Evolutionary conservation across 257 asterid genomes (phyloP).

Genomic region (Eucommia ulmoides): DNA sequence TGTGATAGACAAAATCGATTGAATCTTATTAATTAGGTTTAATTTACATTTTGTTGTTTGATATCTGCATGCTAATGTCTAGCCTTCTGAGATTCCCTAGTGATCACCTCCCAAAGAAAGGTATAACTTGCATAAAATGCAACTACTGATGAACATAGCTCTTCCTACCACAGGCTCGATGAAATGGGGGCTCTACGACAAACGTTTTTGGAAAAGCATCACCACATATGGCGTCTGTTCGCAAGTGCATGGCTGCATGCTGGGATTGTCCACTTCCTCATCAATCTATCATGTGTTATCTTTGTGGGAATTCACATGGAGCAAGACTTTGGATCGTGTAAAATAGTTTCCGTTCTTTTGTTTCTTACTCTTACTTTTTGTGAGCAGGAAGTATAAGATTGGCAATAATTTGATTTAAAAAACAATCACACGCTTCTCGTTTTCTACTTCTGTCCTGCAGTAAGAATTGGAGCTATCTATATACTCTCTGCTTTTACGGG

Average conservation of each 20-base stretch:
- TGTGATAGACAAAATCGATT: no score
- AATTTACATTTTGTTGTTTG: no score
- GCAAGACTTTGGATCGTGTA: constrained; percentile 90
- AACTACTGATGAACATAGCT: no score
- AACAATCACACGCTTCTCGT: background rate
- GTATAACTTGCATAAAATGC: no score
- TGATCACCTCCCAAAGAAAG: no score
- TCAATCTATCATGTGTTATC: constrained; percentile 45
- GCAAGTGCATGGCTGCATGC: constrained; percentile 77
- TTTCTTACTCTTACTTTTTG: background rate
- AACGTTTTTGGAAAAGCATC: constrained; percentile 32
- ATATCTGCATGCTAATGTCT: no score
- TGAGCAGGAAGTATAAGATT: background rate
- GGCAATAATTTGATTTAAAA: background rate
- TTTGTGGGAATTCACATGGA: constrained; percentile 80
- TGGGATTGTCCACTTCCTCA: constrained; percentile 65
- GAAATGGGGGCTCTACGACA: constrained; percentile 63
- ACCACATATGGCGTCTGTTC: constrained; percentile 68
- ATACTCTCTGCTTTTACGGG: constrained; percentile 64
- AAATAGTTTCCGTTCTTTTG: constrained; percentile 7
- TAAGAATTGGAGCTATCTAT: constrained; percentile 54
- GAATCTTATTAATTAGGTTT: no score
- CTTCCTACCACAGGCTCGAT: constrained; percentile 40
- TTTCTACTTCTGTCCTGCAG: constrained; percentile 22
- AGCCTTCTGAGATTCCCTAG: no score